phyloP scores from a whole-genome alignment of 1,284 basidiomycete genomes.

The Pyrrhoderma noxium region DNA sequence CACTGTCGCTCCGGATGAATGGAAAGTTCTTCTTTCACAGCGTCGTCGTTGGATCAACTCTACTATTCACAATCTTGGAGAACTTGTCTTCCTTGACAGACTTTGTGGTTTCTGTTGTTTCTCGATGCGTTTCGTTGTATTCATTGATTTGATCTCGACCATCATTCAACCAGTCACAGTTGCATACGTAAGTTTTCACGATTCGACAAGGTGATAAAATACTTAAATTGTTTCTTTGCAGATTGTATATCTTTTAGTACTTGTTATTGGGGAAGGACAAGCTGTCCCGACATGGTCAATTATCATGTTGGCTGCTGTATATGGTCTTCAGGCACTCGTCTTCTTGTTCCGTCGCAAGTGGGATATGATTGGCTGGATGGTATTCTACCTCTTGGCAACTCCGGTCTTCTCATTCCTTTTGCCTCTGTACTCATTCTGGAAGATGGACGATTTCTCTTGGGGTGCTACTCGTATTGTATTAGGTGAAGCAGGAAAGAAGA shows the following conservation, averaged over 20 bases:
- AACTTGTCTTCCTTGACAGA: slow-evolving; percentile 87
- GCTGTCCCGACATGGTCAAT: slow-evolving; percentile 74
- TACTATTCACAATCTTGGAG: slow-evolving; percentile 94
- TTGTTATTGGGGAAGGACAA: slow-evolving; percentile 57
- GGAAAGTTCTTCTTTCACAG: slow-evolving; percentile 93
- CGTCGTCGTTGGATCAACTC: slow-evolving; percentile 99
- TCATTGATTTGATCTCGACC: slow-evolving; percentile 89
- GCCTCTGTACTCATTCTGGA: slow-evolving; percentile 97
- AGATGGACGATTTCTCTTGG: slow-evolving; percentile 99
- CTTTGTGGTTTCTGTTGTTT: slow-evolving; percentile 97
- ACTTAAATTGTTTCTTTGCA: slow-evolving; percentile 25
- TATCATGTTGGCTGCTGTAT: slow-evolving; percentile 89
- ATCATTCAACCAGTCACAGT: slow-evolving; percentile 89
- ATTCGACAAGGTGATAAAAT: neutral
- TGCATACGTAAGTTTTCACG: slow-evolving; percentile 67
- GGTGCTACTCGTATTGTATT: slow-evolving; percentile 91
- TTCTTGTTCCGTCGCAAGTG: slow-evolving; percentile 85
- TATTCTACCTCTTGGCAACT: slow-evolving; percentile 92
- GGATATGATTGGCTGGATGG: slow-evolving; percentile 97
- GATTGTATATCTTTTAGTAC: slow-evolving; percentile 84
- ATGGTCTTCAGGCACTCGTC: slow-evolving; percentile 84
- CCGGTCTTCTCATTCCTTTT: slow-evolving; percentile 90
- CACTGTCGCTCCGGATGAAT: slow-evolving; percentile 89
- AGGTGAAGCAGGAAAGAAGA: slow-evolving; percentile 91
- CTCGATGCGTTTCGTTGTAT: slow-evolving; percentile 97